Conservation (phyloP, 176 grass and related monocot species). For the Rhynchospora breviuscula region DNA sequence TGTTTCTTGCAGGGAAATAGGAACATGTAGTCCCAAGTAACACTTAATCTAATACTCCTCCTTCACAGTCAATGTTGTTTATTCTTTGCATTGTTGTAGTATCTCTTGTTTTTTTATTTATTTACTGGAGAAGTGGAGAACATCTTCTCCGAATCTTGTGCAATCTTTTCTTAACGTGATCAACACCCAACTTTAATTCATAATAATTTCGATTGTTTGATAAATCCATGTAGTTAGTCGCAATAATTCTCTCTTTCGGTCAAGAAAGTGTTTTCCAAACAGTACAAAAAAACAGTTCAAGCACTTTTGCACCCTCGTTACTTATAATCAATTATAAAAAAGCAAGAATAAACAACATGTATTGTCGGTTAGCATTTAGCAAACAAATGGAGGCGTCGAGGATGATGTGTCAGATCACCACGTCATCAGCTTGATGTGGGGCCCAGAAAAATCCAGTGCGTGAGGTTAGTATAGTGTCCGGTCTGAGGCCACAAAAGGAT, state of each 20-base stretch:
- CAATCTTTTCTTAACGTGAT: not conserved
- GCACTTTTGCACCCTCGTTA: not conserved
- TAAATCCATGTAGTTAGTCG: no score
- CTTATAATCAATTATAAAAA: not conserved
- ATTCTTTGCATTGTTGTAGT: not conserved
- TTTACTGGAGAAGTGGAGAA: not conserved
- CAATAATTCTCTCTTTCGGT: no score
- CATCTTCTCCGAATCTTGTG: not conserved
- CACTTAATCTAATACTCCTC: not conserved
- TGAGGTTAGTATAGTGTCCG: not conserved
- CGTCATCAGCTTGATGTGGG: not conserved
- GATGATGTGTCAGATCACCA: not conserved
- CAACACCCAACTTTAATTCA: not conserved
- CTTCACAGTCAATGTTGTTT: not conserved
- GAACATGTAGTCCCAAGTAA: not conserved
- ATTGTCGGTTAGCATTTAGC: not conserved
- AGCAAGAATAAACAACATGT: not conserved
- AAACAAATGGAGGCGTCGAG: not conserved
- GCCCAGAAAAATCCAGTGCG: not conserved
- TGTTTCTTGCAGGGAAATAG: not conserved
- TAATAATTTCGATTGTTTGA: no score
- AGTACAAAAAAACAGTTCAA: not conserved
- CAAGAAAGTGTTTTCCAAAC: not conserved
- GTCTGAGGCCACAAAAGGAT: not conserved
- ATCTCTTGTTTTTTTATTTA: not conserved